Evolutionary conservation across 805 yeast genomes (phyloP), one percentile per base, ranked within the genome.

Genomic region (Metschnikowia kofuensis): DNA sequence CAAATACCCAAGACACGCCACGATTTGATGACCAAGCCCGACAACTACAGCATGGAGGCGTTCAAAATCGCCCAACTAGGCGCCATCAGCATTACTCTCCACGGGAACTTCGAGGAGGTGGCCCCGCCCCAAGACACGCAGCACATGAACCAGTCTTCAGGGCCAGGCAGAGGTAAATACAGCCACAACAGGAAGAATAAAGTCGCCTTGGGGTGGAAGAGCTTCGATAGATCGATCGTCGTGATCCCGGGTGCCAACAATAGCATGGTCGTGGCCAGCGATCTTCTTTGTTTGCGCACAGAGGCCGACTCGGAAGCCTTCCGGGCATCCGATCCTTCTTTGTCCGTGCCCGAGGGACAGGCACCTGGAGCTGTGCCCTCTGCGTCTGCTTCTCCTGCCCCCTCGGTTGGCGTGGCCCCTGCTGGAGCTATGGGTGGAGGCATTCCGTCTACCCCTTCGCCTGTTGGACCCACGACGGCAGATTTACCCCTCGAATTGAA

Each of bases 201-300:
- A 48, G 47, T 63, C 16, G 64, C 76, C 30, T 67, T 84, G 34
- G 70, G 79, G 6, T 76, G 75, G 56, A 85, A 94, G 63, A 82
- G 94, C 9, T 94, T 94, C 66, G 99, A 94, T 65, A 78, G 99
- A 61, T 76, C 85, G 0, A 83, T 94, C 63, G 74, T 88, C n/a
- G 84, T 90, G 1, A 83, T 87, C 12, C 84, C 84, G 1, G 85
- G 84, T 12, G 79, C 83, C 14, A 77, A 78, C 48, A 87, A 90
- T 5, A 70, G 80, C 30, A 80, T 89, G 72, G 72, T 89, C n/a
- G 82, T 94, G 30, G 97, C 96, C 13, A 85, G 95, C 32, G 99
- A 94, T 67, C 65, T 88, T 63, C 72, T 94, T 45, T 74, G 83
- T 13, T 68, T 94, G 4, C 81, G 60, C 21, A 44, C 53, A 2